A percentile compares a stretch with the other conserved stretches of the same genome.
Conservation (phyloP, 2,329 filamentous ascomycete genomes). For the Calycina marina region DNA sequence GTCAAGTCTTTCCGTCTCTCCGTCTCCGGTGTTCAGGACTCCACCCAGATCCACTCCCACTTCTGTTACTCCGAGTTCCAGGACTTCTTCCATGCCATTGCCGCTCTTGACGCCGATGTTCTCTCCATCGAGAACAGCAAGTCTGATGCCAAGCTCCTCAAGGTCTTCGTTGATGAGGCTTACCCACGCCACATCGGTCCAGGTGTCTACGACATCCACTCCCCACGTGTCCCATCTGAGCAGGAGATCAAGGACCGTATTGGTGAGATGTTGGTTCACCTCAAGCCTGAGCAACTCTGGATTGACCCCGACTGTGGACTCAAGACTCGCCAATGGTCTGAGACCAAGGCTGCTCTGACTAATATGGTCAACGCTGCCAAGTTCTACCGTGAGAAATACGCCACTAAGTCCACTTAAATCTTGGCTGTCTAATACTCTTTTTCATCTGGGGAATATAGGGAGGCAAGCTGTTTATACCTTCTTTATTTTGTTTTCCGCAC, state of each 20-base stretch:
- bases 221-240: slow-evolving; percentile 89
- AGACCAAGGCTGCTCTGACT: slow-evolving; percentile 89
- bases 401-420: slow-evolving; percentile 21
- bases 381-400: slow-evolving; percentile 83
- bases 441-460: slow-evolving; percentile 7
- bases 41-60: slow-evolving; percentile 98
- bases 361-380: slow-evolving; percentile 99
- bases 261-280: slow-evolving; percentile 93
- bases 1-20: slow-evolving; percentile 96
- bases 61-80: slow-evolving; percentile 99
- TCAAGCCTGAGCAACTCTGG: slow-evolving; percentile 98
- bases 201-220: slow-evolving; percentile 99
- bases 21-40: slow-evolving; percentile 83
- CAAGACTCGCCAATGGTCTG: slow-evolving; percentile 97
- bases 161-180: slow-evolving; percentile 93
- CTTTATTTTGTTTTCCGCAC: too few species aligned
- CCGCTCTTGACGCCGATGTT: slow-evolving; percentile 93
- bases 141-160: slow-evolving; percentile 96
- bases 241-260: slow-evolving; percentile 98
- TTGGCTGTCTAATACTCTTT: slow-evolving; percentile 5
- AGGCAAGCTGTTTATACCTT: too few species aligned
- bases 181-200: slow-evolving; percentile 98
- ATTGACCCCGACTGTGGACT: slow-evolving; percentile 98
- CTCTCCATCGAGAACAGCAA: slow-evolving; percentile 99
- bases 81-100: slow-evolving; percentile 99